Conservation (phyloP, 1,284 basidiomycete genomes). For the Irpex sp. region DNA sequence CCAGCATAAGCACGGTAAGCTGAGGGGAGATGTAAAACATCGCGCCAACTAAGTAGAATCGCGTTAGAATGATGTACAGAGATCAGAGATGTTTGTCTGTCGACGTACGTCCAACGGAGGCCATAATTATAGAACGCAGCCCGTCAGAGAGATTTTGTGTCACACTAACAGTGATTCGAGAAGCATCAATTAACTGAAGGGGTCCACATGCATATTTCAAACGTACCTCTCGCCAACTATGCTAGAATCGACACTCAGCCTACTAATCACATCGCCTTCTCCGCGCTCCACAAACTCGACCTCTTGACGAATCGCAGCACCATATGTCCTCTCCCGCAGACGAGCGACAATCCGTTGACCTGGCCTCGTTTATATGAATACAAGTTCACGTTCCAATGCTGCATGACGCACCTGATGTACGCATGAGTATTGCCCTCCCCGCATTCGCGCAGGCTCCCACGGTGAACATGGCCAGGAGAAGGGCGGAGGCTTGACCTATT, state of each 20-base stretch:
- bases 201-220: not conserved
- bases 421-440: slow-evolving; percentile 85
- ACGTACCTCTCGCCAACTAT: slow-evolving; percentile 91
- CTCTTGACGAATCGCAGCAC: slow-evolving; percentile 82
- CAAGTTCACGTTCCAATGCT: not conserved
- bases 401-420: slow-evolving; percentile 57
- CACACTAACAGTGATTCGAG: slow-evolving; percentile 44
- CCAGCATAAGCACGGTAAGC: slow-evolving; percentile 90
- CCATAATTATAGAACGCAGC: slow-evolving; percentile 83
- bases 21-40: slow-evolving; percentile 96
- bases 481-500: slow-evolving; percentile 75
- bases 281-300: slow-evolving; percentile 91
- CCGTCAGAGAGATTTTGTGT: slow-evolving; percentile 94
- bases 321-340: slow-evolving; percentile 81
- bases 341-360: slow-evolving; percentile 93
- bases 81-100: not conserved
- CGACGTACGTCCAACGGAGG: slow-evolving; percentile 78
- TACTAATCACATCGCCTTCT: slow-evolving; percentile 91
- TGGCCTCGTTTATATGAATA: slow-evolving; percentile 19
- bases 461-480: slow-evolving; percentile 81
- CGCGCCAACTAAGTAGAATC: slow-evolving; percentile 66
- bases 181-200: too few species aligned
- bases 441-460: slow-evolving; percentile 88
- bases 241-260: slow-evolving; percentile 89
- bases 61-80: not conserved